Evolutionary conservation across 2,329 filamentous ascomycete genomes (phyloP).

Genomic region (Rhynchosporium secalis): DNA sequence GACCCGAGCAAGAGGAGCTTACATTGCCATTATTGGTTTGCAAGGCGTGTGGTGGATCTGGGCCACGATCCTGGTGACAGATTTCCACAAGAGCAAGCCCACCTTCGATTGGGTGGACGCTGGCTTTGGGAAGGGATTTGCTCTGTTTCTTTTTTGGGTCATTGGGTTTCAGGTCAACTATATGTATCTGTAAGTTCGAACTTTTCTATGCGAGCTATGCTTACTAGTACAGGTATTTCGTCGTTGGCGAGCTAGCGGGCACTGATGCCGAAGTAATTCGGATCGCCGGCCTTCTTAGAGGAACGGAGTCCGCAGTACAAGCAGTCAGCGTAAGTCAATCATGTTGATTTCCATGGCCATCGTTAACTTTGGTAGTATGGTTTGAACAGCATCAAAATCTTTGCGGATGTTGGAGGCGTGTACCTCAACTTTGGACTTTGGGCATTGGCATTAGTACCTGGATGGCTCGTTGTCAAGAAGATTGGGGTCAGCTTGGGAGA

Average conservation of each 20-base stretch:
- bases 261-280: slow-evolving; percentile 65
- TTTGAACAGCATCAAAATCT: slow-evolving; percentile 58
- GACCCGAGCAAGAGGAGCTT: slow-evolving; percentile 33
- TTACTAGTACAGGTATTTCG: slow-evolving; percentile 57
- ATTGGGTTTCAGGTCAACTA: slow-evolving; percentile 73
- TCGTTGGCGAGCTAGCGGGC: slow-evolving; percentile 64
- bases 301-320: slow-evolving; percentile 72
- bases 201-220: neutral
- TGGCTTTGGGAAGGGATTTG: slow-evolving; percentile 67
- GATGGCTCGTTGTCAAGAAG: slow-evolving; percentile 60
- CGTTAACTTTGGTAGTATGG: slow-evolving; percentile 52
- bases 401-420: slow-evolving; percentile 64
- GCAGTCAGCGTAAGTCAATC: slow-evolving; percentile 55
- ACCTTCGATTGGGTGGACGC: slow-evolving; percentile 64
- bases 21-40: slow-evolving; percentile 40
- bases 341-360: neutral
- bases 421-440: slow-evolving; percentile 73
- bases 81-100: slow-evolving; percentile 57
- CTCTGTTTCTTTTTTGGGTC: slow-evolving; percentile 66
- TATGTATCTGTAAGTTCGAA: slow-evolving; percentile 58
- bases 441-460: slow-evolving; percentile 62
- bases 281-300: slow-evolving; percentile 66
- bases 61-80: slow-evolving; percentile 64
- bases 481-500: slow-evolving; percentile 35
- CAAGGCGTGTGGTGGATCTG: slow-evolving; percentile 74